Conservation (phyloP, 2,329 filamentous ascomycete species). For the Rutstroemia sp. region DNA sequence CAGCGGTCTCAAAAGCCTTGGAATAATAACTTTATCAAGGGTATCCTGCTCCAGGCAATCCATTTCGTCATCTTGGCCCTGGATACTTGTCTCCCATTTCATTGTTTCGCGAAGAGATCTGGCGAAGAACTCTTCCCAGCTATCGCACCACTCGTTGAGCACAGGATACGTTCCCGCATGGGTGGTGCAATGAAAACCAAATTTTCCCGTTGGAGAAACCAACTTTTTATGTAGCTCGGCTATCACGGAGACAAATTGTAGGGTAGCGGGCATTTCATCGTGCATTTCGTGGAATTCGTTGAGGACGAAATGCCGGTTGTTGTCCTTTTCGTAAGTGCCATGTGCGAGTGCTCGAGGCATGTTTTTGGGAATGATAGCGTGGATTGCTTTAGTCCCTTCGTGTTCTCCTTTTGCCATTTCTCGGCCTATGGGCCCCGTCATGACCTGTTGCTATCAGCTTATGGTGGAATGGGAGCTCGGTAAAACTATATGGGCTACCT, state of each 20-base stretch:
- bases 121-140: constrained; percentile 3
- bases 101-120: background rate
- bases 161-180: constrained; percentile 27
- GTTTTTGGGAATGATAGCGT: background rate
- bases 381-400: background rate
- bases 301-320: constrained; percentile 22
- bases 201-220: background rate
- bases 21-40: constrained; percentile 8
- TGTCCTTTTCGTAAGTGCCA: constrained; percentile 17
- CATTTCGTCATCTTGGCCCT: background rate
- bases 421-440: background rate
- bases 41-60: background rate
- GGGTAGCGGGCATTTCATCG: constrained; percentile 19
- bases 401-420: background rate
- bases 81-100: background rate
- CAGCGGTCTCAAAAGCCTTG: constrained; percentile 2
- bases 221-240: constrained; percentile 20
- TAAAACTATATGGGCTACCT: background rate
- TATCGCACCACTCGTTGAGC: background rate
- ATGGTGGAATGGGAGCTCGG: background rate
- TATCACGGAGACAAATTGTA: constrained; percentile 14
- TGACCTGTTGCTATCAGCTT: background rate
- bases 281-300: constrained; percentile 25
- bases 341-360: background rate
- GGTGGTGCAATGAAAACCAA: constrained; percentile 18